Evolutionary conservation across 768 basidiomycete genomes (phyloP).

Genomic region (Phanerochaete carnosa): DNA sequence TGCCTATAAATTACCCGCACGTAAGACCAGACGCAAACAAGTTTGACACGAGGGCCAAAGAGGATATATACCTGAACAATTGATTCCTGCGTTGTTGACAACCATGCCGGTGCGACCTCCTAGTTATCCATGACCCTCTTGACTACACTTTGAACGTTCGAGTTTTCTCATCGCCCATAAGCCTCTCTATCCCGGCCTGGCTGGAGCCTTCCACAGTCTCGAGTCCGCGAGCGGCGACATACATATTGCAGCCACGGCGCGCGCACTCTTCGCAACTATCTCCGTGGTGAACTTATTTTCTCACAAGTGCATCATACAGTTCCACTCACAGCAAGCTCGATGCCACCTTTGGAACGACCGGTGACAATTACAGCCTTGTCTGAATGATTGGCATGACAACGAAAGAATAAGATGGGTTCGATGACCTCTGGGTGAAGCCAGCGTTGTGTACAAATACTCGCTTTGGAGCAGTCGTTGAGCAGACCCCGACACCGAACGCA

Average conservation of each 20-base stretch:
- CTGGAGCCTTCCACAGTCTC: slow-evolving; percentile 59
- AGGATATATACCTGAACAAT: slow-evolving; percentile 37
- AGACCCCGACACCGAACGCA: neutral
- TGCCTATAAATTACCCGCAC: slow-evolving; percentile 26
- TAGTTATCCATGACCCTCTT: slow-evolving; percentile 45
- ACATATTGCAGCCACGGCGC: slow-evolving; percentile 63
- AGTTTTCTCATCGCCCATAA: slow-evolving; percentile 63
- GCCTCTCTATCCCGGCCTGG: slow-evolving; percentile 40
- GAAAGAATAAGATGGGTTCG: too few relatives aligned
- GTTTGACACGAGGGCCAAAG: neutral
- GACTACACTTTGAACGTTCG: slow-evolving; percentile 48
- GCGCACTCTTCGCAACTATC: slow-evolving; percentile 68
- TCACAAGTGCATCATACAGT: neutral
- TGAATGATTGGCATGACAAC: neutral
- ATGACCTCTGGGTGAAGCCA: too few relatives aligned
- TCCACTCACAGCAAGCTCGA: slow-evolving; percentile 60
- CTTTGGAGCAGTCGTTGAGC: too few relatives aligned
- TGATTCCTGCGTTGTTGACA: slow-evolving; percentile 73
- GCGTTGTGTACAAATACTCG: too few relatives aligned
- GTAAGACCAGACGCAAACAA: neutral
- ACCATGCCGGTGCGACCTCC: slow-evolving; percentile 69
- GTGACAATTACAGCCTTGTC: slow-evolving; percentile 61
- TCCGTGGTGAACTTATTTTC: neutral
- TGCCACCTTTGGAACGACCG: slow-evolving; percentile 73
- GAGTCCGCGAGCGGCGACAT: slow-evolving; percentile 68